Percentiles rank a stretch among this genome's conserved stretches.
phyloP scores from a whole-genome alignment of 1,284 basidiomycete species.

The Amylostereum areolatum region DNA sequence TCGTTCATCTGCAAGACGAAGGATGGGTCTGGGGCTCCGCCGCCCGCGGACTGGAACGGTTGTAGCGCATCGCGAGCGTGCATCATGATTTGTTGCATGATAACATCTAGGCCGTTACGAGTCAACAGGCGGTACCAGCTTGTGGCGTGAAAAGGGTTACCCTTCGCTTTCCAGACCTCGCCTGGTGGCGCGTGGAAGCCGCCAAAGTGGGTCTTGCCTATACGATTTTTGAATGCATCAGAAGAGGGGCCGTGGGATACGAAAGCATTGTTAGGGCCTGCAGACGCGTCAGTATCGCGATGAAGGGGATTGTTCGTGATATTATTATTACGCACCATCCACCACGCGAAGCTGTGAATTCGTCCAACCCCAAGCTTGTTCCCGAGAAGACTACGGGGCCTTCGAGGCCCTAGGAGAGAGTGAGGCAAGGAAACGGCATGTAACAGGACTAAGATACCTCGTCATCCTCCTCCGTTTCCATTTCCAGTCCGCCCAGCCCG shows the following conservation, averaged over 20 bases:
- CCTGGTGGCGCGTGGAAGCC: conserved; percentile 62
- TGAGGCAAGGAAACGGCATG: conserved; percentile 2
- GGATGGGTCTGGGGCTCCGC: conserved; percentile 69
- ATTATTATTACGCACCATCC: conserved; percentile 49
- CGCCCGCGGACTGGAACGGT: conserved; percentile 46
- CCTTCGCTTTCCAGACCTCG: conserved; percentile 81
- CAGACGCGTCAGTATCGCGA: conserved; percentile 2
- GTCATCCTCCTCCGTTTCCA: conserved; percentile 71
- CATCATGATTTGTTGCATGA: conserved; percentile 58
- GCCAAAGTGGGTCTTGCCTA: conserved; percentile 70
- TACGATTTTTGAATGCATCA: conserved; percentile 52
- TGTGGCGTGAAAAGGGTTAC: conserved; percentile 28
- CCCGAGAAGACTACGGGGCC: conserved; percentile 68
- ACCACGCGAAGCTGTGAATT: conserved; percentile 76
- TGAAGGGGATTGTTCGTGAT: not conserved
- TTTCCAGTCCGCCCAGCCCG: conserved; percentile 74
- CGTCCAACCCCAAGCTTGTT: conserved; percentile 70
- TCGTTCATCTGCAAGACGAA: conserved; percentile 74
- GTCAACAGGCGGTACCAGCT: too few relatives aligned
- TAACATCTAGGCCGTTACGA: conserved; percentile 41
- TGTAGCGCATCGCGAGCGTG: conserved; percentile 50
- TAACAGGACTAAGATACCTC: conserved; percentile 41
- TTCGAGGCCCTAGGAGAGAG: conserved; percentile 56
- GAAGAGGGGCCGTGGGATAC: conserved; percentile 50
- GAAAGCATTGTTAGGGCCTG: conserved; percentile 54